Evolutionary conservation across 306 rosid species (phyloP), one percentile per base, ranked within the genome.

Genomic region (Phaseolus lunatus): DNA sequence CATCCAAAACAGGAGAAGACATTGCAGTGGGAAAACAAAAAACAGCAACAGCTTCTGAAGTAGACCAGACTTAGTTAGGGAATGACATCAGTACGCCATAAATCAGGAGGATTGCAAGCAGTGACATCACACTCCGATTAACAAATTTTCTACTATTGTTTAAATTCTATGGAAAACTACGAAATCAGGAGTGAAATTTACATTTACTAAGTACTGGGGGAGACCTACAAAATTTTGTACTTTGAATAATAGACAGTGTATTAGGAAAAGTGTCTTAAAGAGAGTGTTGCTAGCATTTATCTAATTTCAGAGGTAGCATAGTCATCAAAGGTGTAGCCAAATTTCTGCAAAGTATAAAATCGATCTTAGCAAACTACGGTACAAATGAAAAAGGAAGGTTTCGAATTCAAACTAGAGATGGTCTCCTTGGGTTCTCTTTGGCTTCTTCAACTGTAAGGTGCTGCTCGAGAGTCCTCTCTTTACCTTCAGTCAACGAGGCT

Each of bases 391-490:
- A 3, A 65, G 14, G 48, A 71, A 76, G 5, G 27, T 71, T 70
- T 54, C 83, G 67, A 74, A 90, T 56, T 49, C 87, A 74, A 77
- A 92, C 3, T 3, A 26, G 29, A 3, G 29, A 26, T 26, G 29
- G 29, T 26, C 29, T 26, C 29, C 29, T 26, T 26, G 29, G 29
- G 29, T 26, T 26, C 29, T 26, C 29, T 3, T 26, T 26, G 29
- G 29, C 29, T 26, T 26, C 3, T 26, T 26, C 3, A 26, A 26
- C 1, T 26, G 29, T 3, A 73, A 80, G 76, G 67, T 84, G 83
- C 52, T 92, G 86, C 80, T 91, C 90, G n/a, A 75, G 78, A 41
- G 88, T 77, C 78, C 63, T 87, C 76, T 83, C 89, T 71, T 85
- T 90, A 57, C 84, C 94, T n/a, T 91, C 96, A 33, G 20, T 70